phyloP scores from a whole-genome alignment of 495 filamentous ascomycete genomes.

The Staphylotrichum longicolle region DNA sequence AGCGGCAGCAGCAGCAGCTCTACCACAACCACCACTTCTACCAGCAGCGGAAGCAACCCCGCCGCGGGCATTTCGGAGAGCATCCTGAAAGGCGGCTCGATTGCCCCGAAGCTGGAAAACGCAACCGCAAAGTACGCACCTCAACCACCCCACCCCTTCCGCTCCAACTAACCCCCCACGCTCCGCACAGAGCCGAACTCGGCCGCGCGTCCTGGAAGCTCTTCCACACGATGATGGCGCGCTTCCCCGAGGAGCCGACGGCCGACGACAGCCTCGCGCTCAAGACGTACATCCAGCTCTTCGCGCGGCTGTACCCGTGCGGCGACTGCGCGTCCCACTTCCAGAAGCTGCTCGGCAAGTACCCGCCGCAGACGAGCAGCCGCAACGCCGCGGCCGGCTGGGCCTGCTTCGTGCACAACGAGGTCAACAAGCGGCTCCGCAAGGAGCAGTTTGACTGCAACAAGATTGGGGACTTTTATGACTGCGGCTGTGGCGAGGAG shows the following conservation, averaged over 20 bases:
- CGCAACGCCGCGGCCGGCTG: slow-evolving; percentile 82
- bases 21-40: neutral
- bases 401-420: slow-evolving; percentile 93
- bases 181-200: slow-evolving; percentile 67
- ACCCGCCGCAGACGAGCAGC: slow-evolving; percentile 85
- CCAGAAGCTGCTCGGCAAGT: slow-evolving; percentile 73
- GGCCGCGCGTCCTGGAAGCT: slow-evolving; percentile 89
- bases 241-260: slow-evolving; percentile 84
- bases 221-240: slow-evolving; percentile 91
- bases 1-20: slow-evolving; percentile 1
- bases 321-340: slow-evolving; percentile 95
- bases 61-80: slow-evolving; percentile 33
- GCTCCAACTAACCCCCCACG: neutral
- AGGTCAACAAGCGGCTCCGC: slow-evolving; percentile 81
- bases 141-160: neutral
- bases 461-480: slow-evolving; percentile 87
- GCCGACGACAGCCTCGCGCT: slow-evolving; percentile 80
- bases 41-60: slow-evolving; percentile 23
- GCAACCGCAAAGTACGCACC: slow-evolving; percentile 73
- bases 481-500: slow-evolving; percentile 90
- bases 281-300: slow-evolving; percentile 81
- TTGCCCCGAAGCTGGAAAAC: slow-evolving; percentile 88
- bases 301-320: slow-evolving; percentile 90
- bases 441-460: slow-evolving; percentile 86
- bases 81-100: slow-evolving; percentile 70